Base-by-base conservation (phyloP, 352 stramenopile species). In the Globisporangium nodosum region DNA sequence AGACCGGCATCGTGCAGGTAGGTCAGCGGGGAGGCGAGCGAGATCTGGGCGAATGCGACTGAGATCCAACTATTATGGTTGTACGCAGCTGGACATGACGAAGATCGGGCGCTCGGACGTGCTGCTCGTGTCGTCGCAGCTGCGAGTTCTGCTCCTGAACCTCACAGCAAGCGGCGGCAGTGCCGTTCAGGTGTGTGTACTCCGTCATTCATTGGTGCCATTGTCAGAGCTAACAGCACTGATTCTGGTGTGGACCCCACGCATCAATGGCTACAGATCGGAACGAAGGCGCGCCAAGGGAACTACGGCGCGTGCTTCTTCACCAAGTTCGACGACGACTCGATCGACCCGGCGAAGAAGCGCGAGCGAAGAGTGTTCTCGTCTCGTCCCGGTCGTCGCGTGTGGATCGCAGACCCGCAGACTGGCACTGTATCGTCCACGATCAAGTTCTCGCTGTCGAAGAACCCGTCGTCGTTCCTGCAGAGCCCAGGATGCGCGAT, bases 281-380 rank as follows among this genome's bases (percentile, higher is more conserved):
- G 85, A 1, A 90, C 81, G 27, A 95, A 95, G 61, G 68, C 84
- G 11, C 74, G 85, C 0, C 84, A 95, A 66, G 85, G 85, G 53
- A 88, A 74, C 43, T 95, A 84, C 48, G 85, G 85, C 46, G 85
- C 80, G 21, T 95, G 85, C 51, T 93, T 95, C 54, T 90, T 90
- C 52, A 85, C 77, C 0, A 84, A 68, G 53, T 57, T 76, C 13
- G 80, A 86, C 49, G 60, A 74, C 5, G 74, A 86, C 46, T 66
- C 76, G 16, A 86, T 86, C 48, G 76, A 88, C 48, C 74, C 75
- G 11, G 65, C 75, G 24, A 85, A 74, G 62, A 78, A 74, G 54
- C 79, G 70, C 12, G 77, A 92, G 55, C 74, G 68, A 12, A 84
- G 78, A 63, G 85, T 95, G 20, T 92, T 93, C 65, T 94, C 84